Percentiles rank a stretch among this genome's conserved stretches.
Evolutionary conservation across 306 rosid species (phyloP).

Genomic region (Trichosanthes cucumerina): DNA sequence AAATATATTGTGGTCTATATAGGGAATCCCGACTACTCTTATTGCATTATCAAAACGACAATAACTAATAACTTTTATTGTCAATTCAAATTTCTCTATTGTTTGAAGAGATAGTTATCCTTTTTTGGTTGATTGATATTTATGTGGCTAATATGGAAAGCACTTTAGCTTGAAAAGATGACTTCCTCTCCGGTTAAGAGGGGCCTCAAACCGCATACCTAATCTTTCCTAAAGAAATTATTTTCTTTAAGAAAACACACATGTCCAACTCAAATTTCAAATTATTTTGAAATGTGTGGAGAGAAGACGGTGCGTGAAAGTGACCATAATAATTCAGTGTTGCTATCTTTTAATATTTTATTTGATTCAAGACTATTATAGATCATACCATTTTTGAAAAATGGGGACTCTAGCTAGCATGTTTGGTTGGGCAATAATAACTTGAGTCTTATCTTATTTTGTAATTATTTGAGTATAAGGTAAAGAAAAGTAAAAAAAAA

Average conservation of each 20-base stretch:
- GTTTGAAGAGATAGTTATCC: neutral
- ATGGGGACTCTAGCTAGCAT: neutral
- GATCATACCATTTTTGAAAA: neutral
- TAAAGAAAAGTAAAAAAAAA: neutral
- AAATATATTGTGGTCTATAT: too few species aligned
- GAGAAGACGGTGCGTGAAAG: neutral
- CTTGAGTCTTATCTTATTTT: neutral
- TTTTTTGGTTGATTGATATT: neutral
- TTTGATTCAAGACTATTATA: neutral
- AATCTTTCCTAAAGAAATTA: neutral
- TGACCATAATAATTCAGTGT: neutral
- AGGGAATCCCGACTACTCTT: too few species aligned
- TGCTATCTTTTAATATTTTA: neutral
- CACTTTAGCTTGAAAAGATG: neutral
- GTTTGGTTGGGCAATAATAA: neutral
- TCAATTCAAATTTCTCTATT: neutral
- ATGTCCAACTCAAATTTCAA: neutral
- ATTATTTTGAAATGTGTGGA: neutral
- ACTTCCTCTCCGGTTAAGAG: neutral
- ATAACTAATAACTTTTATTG: too few species aligned
- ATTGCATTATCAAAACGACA: too few species aligned
- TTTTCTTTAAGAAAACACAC: neutral
- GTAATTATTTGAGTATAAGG: neutral
- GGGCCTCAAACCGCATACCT: neutral
- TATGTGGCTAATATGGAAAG: neutral